These are phyloP conservation scores for Xylariaceae sp. DNA, from an alignment of 2,329 filamentous ascomycete species.

Conservation along the genomic window DNA sequence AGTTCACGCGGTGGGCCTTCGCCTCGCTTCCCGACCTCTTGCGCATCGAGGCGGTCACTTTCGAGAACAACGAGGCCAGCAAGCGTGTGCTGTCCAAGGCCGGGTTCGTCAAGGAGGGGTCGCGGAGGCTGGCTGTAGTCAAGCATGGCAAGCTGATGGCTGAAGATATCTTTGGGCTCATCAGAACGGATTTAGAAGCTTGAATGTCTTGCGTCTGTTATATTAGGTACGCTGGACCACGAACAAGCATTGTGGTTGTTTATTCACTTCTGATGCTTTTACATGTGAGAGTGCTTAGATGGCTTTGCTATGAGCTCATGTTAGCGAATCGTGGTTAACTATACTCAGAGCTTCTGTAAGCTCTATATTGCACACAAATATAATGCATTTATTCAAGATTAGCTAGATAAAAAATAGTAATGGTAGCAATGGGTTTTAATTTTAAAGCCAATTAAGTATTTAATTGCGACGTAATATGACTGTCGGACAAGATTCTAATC, in stretches of 20 bases:
- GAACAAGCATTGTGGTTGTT: too few relatives aligned
- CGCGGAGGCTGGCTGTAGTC: constrained; percentile 47
- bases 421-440: not conserved
- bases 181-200: constrained; percentile 44
- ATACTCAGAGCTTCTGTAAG: too few relatives aligned
- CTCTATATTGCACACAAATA: too few relatives aligned
- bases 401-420: not conserved
- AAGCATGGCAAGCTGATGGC: constrained; percentile 52
- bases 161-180: constrained; percentile 47
- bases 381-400: not conserved
- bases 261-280: too few relatives aligned
- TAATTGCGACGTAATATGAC: not conserved
- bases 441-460: not conserved
- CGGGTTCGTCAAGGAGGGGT: constrained; percentile 54
- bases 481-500: constrained; percentile 5
- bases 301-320: too few relatives aligned
- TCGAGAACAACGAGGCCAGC: constrained; percentile 51
- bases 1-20: constrained; percentile 54
- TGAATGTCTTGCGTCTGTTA: too few relatives aligned
- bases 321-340: too few relatives aligned
- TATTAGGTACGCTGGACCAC: too few relatives aligned
- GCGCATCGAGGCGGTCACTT: constrained; percentile 51
- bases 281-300: too few relatives aligned
- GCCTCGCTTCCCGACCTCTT: constrained; percentile 48
- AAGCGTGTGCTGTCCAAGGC: constrained; percentile 49